Percentiles rank a stretch among this genome's conserved stretches.
Evolutionary conservation across 805 yeast genomes (phyloP).

Genomic region (Saccharomyces jurei): DNA sequence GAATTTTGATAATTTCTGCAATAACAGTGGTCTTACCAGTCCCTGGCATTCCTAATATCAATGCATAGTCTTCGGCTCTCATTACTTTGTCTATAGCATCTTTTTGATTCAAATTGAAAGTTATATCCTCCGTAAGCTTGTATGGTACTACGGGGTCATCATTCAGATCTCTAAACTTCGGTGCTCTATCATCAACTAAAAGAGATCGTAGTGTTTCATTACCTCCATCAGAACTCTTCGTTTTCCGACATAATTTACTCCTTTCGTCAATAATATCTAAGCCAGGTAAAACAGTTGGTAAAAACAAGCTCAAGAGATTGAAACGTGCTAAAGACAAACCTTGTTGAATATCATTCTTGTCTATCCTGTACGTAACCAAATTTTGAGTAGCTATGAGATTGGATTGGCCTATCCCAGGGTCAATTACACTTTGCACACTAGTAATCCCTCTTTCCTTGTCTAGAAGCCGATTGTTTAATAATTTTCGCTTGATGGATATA

Average conservation of each 20-base stretch:
- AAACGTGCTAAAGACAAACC: constrained; percentile 71
- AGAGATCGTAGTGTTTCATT: constrained; percentile 28
- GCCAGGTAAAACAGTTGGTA: constrained; percentile 30
- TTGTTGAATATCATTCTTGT: constrained; percentile 67
- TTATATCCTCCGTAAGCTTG: constrained; percentile 3
- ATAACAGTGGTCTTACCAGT: constrained; percentile 93
- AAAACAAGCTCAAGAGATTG: constrained; percentile 64
- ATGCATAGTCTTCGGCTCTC: constrained; percentile 61
- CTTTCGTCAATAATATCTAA: constrained; percentile 21
- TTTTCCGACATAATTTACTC: constrained; percentile 6
- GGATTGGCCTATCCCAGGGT: constrained; percentile 2
- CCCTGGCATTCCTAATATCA: constrained; percentile 96
- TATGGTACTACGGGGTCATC: constrained; percentile 18
- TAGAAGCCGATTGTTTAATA: constrained; percentile 32
- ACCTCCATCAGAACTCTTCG: constrained; percentile 30
- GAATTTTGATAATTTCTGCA: constrained; percentile 56
- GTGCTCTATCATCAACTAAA: constrained; percentile 29
- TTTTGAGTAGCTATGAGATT: constrained; percentile 31
- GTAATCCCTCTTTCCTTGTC: constrained; percentile 4
- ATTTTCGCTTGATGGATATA: constrained; percentile 46
- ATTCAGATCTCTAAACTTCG: constrained; percentile 17
- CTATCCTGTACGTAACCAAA: constrained; percentile 50
- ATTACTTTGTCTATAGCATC: constrained; percentile 60
- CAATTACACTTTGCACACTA: constrained; percentile 12
- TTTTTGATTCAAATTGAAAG: constrained; percentile 64